Evolutionary conservation across 225 moss, liverwort and hornwort species (phyloP), one percentile per base, ranked within the genome.

Genomic region (Pseudisothecium myosuroides): DNA sequence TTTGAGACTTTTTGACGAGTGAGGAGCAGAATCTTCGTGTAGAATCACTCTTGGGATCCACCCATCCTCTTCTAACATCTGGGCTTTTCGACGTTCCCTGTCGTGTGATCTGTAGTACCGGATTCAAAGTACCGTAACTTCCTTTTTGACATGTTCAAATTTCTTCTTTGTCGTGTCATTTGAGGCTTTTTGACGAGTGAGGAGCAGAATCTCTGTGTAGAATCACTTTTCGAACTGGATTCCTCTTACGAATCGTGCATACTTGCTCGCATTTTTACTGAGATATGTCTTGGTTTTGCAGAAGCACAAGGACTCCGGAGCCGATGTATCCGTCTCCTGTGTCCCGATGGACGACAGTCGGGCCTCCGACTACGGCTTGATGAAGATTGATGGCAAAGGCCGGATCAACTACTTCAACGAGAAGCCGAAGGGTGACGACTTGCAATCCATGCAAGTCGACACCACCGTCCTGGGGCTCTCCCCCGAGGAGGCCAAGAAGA

Each of bases 361-460:
- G 36, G 96, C 96, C 3, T 96, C 96, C 4, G 96, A 96, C 78
- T 96, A 92, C 47, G 96, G 96, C 22, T 86, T 96, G 87, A 96
- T 96, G 96, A 96, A 95, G 84, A 95, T 96, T 4, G 95, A 96
- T 26, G 92, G 89, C 27, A 85, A 90, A 34, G 96, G 96, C 4
- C 92, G 85, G 43, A 93, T 96, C 34, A 91, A 93, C 17, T 92
- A 81, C 74, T 96, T 96, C 58, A 95, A 84, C 43, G 96, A 96
- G 94, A 96, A 96, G 92, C 96, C 96, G 11, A 96, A 95, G 83
- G 95, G 96, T 45, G 96, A 94, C 15, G 95, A 95, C 26, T 76
- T 96, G 78, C 92, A 93, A 59, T 88, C 94, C 12, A 96, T 96
- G 96, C 94, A 95, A 94, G 96, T 95, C 72, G 96, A 96, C 89